Conservation (phyloP, 768 basidiomycete genomes). For the Tulasnella sp. region DNA sequence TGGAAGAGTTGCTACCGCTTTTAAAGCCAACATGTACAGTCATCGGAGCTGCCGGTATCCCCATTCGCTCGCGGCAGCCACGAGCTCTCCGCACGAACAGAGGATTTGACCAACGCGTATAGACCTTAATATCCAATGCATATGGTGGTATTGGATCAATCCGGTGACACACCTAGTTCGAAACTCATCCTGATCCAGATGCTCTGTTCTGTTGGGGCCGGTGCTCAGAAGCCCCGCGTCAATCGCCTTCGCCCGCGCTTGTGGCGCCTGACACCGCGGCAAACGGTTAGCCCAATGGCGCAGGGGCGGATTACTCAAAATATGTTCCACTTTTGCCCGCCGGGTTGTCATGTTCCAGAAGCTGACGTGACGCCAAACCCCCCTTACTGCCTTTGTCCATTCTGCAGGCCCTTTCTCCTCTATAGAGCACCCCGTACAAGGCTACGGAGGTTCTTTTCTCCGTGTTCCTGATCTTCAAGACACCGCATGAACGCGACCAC, state of each 20-base stretch:
- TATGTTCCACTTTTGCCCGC: background rate
- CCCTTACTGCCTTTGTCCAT: background rate
- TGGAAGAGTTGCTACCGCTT: too few species aligned
- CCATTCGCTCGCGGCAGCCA: background rate
- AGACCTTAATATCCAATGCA: background rate
- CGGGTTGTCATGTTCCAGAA: background rate
- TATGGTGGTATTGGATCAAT: background rate
- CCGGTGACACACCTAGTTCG: background rate
- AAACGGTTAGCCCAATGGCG: background rate
- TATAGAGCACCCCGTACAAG: background rate
- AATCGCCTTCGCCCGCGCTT: background rate
- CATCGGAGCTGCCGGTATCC: background rate
- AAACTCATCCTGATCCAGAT: too few species aligned
- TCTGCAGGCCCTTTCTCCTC: background rate
- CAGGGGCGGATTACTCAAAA: background rate
- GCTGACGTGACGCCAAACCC: background rate
- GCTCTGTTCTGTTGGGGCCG: background rate
- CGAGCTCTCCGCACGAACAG: background rate
- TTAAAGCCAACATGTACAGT: background rate
- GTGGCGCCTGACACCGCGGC: background rate
- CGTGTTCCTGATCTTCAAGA: background rate
- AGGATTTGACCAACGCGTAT: background rate
- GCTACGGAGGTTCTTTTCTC: background rate
- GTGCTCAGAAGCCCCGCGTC: background rate
- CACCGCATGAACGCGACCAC: background rate